Conservation (phyloP, 176 grass and related monocot species). For the Bothriochloa decipiens region DNA sequence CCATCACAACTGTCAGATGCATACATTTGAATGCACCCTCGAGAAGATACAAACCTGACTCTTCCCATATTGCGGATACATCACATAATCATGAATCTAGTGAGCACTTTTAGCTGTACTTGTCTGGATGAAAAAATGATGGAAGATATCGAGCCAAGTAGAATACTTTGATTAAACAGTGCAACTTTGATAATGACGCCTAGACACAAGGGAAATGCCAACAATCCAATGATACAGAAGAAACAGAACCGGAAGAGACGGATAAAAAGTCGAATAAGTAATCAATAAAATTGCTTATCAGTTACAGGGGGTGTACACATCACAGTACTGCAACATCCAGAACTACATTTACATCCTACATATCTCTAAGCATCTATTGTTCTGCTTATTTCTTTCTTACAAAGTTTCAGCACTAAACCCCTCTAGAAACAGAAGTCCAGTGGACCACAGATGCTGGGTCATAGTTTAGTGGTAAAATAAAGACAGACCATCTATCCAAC, state of each 20-base stretch:
- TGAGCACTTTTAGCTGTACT: neutral
- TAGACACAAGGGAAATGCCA: neutral
- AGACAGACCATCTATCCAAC: neutral
- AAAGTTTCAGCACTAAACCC: neutral
- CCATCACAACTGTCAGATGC: neutral
- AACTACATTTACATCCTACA: neutral
- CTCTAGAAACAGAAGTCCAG: neutral
- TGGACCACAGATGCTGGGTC: neutral
- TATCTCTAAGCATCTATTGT: neutral
- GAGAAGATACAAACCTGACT: neutral
- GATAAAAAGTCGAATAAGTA: neutral
- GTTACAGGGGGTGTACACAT: neutral
- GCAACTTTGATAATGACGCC: neutral
- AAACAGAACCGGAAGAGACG: neutral
- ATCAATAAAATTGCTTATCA: neutral
- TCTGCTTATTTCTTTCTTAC: neutral
- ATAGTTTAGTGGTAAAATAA: neutral
- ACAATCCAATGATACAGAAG: neutral
- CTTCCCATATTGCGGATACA: neutral
- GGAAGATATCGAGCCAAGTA: neutral
- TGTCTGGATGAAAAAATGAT: neutral
- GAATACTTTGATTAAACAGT: neutral
- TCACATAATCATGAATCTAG: neutral
- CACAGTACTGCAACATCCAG: neutral
- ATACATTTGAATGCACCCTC: neutral